Percentiles rank a stretch among this genome's conserved stretches.
These are phyloP conservation scores for Nitzschia sp. DNA, from an alignment of 108 stramenopile species.

Conservation along the genomic window DNA sequence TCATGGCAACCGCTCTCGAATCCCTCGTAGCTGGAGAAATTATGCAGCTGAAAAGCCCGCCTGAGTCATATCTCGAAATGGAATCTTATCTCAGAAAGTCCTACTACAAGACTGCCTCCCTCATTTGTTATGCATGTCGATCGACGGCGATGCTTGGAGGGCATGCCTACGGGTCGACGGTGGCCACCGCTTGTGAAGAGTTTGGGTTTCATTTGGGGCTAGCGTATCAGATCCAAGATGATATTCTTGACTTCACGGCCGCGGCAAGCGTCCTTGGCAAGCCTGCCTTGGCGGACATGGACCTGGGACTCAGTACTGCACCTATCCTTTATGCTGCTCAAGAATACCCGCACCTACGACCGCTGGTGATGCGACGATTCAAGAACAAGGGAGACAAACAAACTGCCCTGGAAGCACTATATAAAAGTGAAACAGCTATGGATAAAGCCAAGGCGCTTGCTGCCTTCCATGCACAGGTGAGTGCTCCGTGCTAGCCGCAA, in stretches of 20 bases:
- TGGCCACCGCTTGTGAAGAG: constrained; percentile 93
- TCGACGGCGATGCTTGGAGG: constrained; percentile 92
- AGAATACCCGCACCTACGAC: constrained; percentile 71
- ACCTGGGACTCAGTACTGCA: constrained; percentile 94
- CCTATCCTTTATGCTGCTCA: constrained; percentile 95
- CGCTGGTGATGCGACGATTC: constrained; percentile 91
- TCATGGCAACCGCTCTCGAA: constrained; percentile 97
- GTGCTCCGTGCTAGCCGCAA: neutral
- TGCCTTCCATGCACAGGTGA: constrained; percentile 89
- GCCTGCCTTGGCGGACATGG: constrained; percentile 85
- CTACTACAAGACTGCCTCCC: constrained; percentile 98
- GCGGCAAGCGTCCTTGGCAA: constrained; percentile 86
- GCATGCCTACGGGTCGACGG: constrained; percentile 80
- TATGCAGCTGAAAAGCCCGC: constrained; percentile 92
- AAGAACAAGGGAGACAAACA: constrained; percentile 94
- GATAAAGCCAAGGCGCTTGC: constrained; percentile 87
- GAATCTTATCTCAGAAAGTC: constrained; percentile 90
- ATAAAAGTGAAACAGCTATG: constrained; percentile 85
- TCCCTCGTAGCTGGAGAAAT: constrained; percentile 95
- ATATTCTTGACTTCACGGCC: constrained; percentile 94
- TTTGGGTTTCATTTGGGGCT: constrained; percentile 97
- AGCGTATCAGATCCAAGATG: constrained; percentile 97
- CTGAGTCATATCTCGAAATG: constrained; percentile 89
- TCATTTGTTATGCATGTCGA: constrained; percentile 92
- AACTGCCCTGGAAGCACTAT: constrained; percentile 76